phyloP scores from a whole-genome alignment of 2,329 filamentous ascomycete genomes.

The Phyllosticta citribraziliensis region DNA sequence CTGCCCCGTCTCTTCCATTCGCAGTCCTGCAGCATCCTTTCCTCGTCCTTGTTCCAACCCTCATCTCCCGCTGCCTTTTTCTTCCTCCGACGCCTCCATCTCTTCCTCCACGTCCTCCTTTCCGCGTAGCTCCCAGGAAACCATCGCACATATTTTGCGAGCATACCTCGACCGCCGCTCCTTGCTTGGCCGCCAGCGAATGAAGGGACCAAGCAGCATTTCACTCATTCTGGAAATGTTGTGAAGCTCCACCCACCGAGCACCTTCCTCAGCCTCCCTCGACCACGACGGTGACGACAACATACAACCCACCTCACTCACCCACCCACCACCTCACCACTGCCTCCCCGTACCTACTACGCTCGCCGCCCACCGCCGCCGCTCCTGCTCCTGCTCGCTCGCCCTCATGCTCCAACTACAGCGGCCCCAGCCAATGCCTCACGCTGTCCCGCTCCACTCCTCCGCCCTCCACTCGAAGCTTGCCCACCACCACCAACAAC shows the following conservation, averaged over 20 bases:
- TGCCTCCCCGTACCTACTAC: neutral
- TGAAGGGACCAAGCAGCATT: conserved; percentile 3
- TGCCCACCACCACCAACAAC: conserved; percentile 17
- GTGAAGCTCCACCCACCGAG: conserved; percentile 7
- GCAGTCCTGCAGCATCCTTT: neutral
- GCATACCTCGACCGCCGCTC: conserved; percentile 8
- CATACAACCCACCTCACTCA: neutral
- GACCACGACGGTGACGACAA: conserved; percentile 11
- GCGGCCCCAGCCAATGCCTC: conserved; percentile 30
- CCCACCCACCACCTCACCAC: neutral
- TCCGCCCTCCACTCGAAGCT: conserved; percentile 18
- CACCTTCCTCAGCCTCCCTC: conserved; percentile 12
- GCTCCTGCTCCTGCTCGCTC: conserved; percentile 9
- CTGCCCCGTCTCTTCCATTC: no score
- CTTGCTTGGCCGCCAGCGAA: conserved; percentile 6
- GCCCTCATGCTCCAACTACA: conserved; percentile 32
- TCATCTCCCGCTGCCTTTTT: conserved; percentile 12
- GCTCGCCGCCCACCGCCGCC: no score
- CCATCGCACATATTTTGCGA: conserved; percentile 9
- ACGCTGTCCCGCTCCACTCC: conserved; percentile 24
- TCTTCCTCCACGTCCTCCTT: neutral
- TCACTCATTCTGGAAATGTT: conserved; percentile 10
- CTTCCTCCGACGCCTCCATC: conserved; percentile 1
- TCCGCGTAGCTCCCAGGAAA: conserved; percentile 7
- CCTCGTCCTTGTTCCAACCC: conserved; percentile 11